phyloP scores from a whole-genome alignment of 371 early-diverging fungal species.

The Mortierella sp. region DNA sequence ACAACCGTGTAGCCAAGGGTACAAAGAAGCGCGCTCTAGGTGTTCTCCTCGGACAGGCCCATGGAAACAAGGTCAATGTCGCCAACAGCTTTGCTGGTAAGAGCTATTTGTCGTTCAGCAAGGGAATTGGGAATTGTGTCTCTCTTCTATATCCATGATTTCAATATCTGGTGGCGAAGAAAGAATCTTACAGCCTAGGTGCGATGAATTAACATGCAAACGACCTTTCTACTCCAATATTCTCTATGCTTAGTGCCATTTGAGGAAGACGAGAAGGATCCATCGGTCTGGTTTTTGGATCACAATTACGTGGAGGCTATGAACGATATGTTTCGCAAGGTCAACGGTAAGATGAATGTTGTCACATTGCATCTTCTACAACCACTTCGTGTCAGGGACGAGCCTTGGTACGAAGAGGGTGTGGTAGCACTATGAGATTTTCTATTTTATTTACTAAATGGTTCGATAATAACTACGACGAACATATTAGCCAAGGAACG shows the following conservation, averaged over 20 bases:
- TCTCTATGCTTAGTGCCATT: slow-evolving; percentile 88
- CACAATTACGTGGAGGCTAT: slow-evolving; percentile 99
- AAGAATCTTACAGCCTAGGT: too few relatives aligned
- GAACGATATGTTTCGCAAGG: slow-evolving; percentile 99
- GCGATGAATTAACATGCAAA: too few relatives aligned
- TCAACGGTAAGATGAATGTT: slow-evolving; percentile 80
- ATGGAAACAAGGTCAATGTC: slow-evolving; percentile 92
- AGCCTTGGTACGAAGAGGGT: too few relatives aligned
- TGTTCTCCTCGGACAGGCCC: slow-evolving; percentile 96
- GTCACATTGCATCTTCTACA: too few relatives aligned
- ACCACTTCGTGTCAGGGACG: too few relatives aligned
- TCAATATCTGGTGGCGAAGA: too few relatives aligned
- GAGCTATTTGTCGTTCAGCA: too few relatives aligned
- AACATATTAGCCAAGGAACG: slow-evolving; percentile 89
- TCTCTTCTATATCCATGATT: too few relatives aligned
- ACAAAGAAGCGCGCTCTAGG: slow-evolving; percentile 99
- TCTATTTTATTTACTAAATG: too few relatives aligned
- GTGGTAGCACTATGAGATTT: too few relatives aligned
- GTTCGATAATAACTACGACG: neutral
- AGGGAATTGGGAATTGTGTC: too few relatives aligned
- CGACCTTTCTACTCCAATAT: neutral
- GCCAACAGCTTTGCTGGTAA: slow-evolving; percentile 99
- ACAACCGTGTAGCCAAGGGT: slow-evolving; percentile 95
- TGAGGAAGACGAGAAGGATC: slow-evolving; percentile 98
- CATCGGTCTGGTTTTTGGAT: slow-evolving; percentile 98